Percentiles rank a stretch among this genome's conserved stretches.
Evolutionary conservation across 164 flowering plant species (phyloP).

Genomic region (Akebia trifoliata): DNA sequence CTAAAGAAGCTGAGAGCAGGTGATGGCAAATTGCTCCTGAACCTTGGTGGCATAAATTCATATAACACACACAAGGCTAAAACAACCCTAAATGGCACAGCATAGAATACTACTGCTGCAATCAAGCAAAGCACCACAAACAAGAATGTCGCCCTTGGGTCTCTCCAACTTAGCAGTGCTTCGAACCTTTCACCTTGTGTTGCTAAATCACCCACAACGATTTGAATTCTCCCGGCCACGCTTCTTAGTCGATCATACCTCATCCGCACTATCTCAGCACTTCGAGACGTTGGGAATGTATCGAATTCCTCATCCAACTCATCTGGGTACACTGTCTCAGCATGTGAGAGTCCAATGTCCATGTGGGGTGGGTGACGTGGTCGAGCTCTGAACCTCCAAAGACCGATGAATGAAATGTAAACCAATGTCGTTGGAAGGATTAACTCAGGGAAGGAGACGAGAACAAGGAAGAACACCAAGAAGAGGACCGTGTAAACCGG

Average conservation of each 20-base stretch:
- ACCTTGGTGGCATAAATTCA: conserved; percentile 24
- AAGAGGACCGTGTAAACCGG: conserved; percentile 24
- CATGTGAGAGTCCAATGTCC: conserved; percentile 28
- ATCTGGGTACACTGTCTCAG: conserved; percentile 21
- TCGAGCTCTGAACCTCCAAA: conserved; percentile 21
- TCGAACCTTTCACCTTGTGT: conserved; percentile 28
- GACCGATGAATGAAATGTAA: conserved; percentile 15
- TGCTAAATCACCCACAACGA: conserved; percentile 28
- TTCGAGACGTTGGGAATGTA: conserved; percentile 25
- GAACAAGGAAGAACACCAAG: conserved; percentile 16
- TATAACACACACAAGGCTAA: conserved; percentile 14
- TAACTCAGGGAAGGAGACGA: conserved; percentile 19
- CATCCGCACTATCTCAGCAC: conserved; percentile 24
- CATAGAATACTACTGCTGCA: conserved; percentile 19
- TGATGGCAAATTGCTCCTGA: conserved; percentile 27
- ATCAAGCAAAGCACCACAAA: conserved; percentile 19
- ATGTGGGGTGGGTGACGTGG: conserved; percentile 27
- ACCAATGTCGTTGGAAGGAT: conserved; percentile 22
- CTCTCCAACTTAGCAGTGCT: conserved; percentile 31
- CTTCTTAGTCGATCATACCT: conserved; percentile 32
- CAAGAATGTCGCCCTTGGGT: conserved; percentile 24
- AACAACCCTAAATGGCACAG: conserved; percentile 23
- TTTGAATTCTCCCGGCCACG: conserved; percentile 28
- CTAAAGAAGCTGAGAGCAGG: conserved; percentile 26
- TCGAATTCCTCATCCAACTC: conserved; percentile 36